Evolutionary conservation across 139 green algal genomes (phyloP).

Genomic region (Picochlorum sp.): DNA sequence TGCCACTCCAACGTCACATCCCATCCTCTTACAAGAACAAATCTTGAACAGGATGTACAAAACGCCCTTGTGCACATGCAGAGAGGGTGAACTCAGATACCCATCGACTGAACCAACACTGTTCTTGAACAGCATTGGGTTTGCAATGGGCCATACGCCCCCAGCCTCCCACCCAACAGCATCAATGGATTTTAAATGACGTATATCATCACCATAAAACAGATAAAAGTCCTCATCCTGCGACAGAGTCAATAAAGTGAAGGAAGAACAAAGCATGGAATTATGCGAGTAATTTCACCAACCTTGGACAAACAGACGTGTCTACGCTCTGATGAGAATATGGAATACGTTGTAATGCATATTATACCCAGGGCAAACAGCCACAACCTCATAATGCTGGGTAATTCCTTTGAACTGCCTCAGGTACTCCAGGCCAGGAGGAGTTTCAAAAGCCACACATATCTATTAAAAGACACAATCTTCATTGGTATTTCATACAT

Average conservation of each 20-base stretch:
- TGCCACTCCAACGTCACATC: constrained; percentile 9
- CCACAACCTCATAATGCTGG: too few species aligned
- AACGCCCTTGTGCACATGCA: not conserved
- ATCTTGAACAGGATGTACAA: constrained; percentile 18
- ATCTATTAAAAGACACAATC: not conserved
- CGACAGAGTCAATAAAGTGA: not conserved
- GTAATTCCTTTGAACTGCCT: too few species aligned
- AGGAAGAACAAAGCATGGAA: not conserved
- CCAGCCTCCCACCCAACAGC: not conserved
- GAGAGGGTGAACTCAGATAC: not conserved
- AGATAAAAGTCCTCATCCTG: constrained; percentile 11
- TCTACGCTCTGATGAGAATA: too few species aligned
- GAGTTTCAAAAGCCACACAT: too few species aligned
- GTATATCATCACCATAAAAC: constrained; percentile 4
- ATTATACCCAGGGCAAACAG: too few species aligned
- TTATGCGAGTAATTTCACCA: not conserved
- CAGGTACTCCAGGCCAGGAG: too few species aligned
- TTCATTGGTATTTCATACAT: not conserved
- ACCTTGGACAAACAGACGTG: not conserved
- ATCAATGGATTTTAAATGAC: constrained; percentile 14
- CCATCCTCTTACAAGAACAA: not conserved
- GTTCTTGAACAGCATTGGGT: constrained; percentile 16
- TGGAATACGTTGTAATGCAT: too few species aligned
- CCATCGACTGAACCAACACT: not conserved
- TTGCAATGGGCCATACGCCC: constrained; percentile 17